Base-by-base conservation (phyloP, 176 grass and related monocot species). In the Ampelocalamus luodianensis region DNA sequence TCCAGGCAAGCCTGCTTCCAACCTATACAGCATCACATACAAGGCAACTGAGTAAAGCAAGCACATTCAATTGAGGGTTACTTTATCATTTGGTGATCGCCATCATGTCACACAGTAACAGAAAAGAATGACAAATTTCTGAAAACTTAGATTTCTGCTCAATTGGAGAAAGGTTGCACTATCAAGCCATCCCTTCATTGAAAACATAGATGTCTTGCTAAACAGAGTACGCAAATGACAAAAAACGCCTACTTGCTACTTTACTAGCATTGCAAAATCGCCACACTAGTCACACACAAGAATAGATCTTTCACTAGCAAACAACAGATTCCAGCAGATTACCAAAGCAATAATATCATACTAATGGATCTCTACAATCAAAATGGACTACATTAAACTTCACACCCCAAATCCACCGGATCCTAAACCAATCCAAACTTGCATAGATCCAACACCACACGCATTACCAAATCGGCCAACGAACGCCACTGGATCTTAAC, bases 1-100 rank as follows among this genome's bases (percentile, higher is more conserved):
- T 98, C 91, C 88, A 98, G 76, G 74, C 73, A n/a, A 98, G 87
- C 58, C 87, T 92, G 69, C 93, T 95, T 81, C 96, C 96, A 89
- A 93, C 86, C 96, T 98, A 58, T 17, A 65, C 0, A 83, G 39
- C 49, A 86, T 77, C n/a, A 54, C 48, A 87, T 65, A 43, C 1
- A 74, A 77, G 7, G 13, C 22, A 86, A 63, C 12, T 36, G 10
- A 27, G 11, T 17, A 68, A 37, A 77, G 7, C 77, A 8, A 44
- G 15, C 20, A 12, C 16, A 24, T 71, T 62, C 1, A 77, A 78
- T 14, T 6, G 6, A 45, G 7, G 6, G 42, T 13, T 14, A 82
- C 49, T 13, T 16, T 12, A 86, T 26, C 54, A 68, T 17, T 20
- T 36, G 13, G 26, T 38, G 6, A 12, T 15, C 9, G n/a, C 5